Evolutionary conservation across 768 basidiomycete species (phyloP).

Genomic region (Termitomyces eurrhizus): DNA sequence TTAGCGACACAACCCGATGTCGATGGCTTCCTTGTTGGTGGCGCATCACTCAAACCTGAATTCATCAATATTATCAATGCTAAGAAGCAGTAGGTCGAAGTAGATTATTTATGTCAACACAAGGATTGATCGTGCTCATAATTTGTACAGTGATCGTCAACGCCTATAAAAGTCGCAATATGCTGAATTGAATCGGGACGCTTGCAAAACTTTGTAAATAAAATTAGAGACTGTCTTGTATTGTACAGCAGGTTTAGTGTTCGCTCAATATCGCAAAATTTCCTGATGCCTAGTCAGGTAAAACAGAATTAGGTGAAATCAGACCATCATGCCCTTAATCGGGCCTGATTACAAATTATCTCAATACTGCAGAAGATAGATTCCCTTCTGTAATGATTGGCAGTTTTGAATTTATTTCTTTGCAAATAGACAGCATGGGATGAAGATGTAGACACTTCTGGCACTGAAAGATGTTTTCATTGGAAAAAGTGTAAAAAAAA

Average conservation of each 20-base stretch:
- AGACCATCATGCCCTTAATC: no score
- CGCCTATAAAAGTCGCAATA: background rate
- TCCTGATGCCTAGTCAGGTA: no score
- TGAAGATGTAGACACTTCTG: no score
- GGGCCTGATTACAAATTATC: no score
- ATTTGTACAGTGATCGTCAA: background rate
- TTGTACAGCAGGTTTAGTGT: background rate
- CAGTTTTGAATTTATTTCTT: no score
- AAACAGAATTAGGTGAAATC: no score
- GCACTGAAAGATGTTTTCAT: no score
- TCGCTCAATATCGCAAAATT: background rate
- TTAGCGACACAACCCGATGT: conserved; percentile 77
- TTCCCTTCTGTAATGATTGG: no score
- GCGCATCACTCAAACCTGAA: conserved; percentile 97
- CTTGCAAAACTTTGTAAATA: background rate
- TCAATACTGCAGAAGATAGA: no score
- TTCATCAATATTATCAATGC: conserved; percentile 90
- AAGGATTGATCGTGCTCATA: background rate
- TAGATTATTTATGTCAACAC: background rate
- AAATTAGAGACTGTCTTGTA: background rate
- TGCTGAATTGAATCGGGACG: background rate
- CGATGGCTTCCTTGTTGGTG: conserved; percentile 97
- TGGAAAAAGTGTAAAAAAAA: no score
- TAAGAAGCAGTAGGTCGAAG: conserved; percentile 20
- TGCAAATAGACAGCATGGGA: no score